phyloP scores from a whole-genome alignment of 805 yeast species.

The Cyberlindnera sargentensis region DNA sequence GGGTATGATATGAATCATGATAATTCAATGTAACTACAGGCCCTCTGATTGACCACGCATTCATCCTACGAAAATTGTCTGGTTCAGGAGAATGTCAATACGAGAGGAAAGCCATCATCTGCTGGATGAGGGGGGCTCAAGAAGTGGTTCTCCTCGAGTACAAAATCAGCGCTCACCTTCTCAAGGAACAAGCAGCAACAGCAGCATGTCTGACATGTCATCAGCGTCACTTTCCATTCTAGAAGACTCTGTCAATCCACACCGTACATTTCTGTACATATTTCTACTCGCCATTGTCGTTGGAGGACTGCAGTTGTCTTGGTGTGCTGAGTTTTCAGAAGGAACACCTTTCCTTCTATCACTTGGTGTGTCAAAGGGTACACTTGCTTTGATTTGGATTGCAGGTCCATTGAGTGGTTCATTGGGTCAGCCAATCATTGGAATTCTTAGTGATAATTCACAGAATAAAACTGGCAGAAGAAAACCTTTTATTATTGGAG shows the following conservation, averaged over 20 bases:
- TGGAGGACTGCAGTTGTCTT: constrained; percentile 56
- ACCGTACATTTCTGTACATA: constrained; percentile 37
- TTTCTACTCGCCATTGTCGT: constrained; percentile 39
- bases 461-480: constrained; percentile 41
- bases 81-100: too few species aligned
- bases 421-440: constrained; percentile 58
- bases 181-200: neutral
- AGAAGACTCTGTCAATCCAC: constrained; percentile 33
- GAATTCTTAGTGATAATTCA: constrained; percentile 48
- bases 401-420: constrained; percentile 63
- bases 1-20: too few species aligned
- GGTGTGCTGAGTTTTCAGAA: constrained; percentile 61
- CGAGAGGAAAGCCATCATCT: too few species aligned
- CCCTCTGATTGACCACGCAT: too few species aligned
- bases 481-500: constrained; percentile 51
- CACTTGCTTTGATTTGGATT: constrained; percentile 54
- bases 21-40: too few species aligned
- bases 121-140: too few species aligned
- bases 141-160: neutral
- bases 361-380: constrained; percentile 51
- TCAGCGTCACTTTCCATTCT: constrained; percentile 15
- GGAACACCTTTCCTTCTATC: constrained; percentile 57
- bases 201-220: neutral
- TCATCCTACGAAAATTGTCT: too few species aligned
- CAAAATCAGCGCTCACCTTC: neutral